phyloP scores from a whole-genome alignment of 768 basidiomycete species.

The Psilocybe tampanensis region DNA sequence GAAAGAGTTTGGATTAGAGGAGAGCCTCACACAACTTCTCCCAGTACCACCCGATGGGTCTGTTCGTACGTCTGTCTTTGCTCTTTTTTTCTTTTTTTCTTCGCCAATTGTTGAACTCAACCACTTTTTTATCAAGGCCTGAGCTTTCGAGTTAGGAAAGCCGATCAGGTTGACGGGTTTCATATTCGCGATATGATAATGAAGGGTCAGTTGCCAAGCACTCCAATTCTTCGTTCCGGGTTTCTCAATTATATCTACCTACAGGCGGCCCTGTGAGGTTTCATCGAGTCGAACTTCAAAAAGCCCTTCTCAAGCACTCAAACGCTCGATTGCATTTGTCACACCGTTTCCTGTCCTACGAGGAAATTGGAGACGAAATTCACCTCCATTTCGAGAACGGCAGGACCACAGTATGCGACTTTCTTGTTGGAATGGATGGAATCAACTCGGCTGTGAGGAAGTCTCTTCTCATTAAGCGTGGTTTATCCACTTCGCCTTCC shows the following conservation, averaged over 20 bases:
- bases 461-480: slow-evolving; percentile 16
- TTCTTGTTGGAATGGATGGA: slow-evolving; percentile 47
- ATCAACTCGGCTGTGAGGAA: slow-evolving; percentile 35
- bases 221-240: background rate
- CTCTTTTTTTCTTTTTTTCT: background rate
- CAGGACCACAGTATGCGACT: slow-evolving; percentile 33
- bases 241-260: background rate
- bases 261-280: slow-evolving; percentile 32
- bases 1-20: slow-evolving; percentile 37
- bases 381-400: slow-evolving; percentile 39
- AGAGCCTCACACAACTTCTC: slow-evolving; percentile 18
- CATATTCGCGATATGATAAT: slow-evolving; percentile 24
- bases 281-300: slow-evolving; percentile 40
- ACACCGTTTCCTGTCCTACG: slow-evolving; percentile 34
- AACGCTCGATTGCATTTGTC: slow-evolving; percentile 35
- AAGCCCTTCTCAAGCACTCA: slow-evolving; percentile 31
- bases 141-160: slow-evolving; percentile 30
- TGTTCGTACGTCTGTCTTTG: slow-evolving; percentile 9
- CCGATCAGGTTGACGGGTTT: slow-evolving; percentile 34
- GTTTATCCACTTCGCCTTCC: slow-evolving; percentile 14
- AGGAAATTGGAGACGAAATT: slow-evolving; percentile 25
- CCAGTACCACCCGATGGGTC: slow-evolving; percentile 15
- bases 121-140: slow-evolving; percentile 1
- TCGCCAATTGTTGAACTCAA: background rate
- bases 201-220: slow-evolving; percentile 18